Evolutionary conservation across 176 grass and related monocot genomes (phyloP), one percentile per base, ranked within the genome.

Genomic region (Cenchrus americanus): DNA sequence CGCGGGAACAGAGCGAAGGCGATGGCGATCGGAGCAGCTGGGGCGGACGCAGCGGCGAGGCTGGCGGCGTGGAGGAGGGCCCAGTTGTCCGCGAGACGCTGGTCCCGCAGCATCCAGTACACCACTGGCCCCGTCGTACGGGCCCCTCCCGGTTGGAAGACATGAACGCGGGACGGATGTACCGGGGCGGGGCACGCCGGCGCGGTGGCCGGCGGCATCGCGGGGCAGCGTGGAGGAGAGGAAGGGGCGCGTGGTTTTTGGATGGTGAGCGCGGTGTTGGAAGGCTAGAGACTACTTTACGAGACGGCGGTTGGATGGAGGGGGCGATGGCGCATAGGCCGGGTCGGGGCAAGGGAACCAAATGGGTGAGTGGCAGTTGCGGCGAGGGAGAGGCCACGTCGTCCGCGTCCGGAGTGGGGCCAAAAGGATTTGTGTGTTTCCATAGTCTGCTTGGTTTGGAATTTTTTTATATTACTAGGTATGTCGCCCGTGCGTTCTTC

Each of bases 31-130:
- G 92, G 87, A 6, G 89, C 75, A 21, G 84, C 46, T 59, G 91
- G 78, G 42, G 82, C 52, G 30, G 90, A 81, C 23, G 92, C 95
- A 9, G 90, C 83, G 19, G 95, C 95, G 40, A 98, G 90, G 50
- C 65, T 32, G 40, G 87, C 92, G 3, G 95, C 92, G 86, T 94
- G 92, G 62, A 98, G 79, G 72, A 98, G 88, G 11, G 92, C 95
- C 95, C 95, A 98, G 92, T 98, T 98, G 89, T 98, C 92, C 53
- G 80, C 77, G 55, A 79, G 75, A 21, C 95, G 86, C 87, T 98
- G 95, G 83, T 98, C 92, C 79, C 95, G 95, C 73, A 94, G 92
- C 92, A 94, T 98, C 92, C 95, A 98, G 85, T 98, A 98, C 52
- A 98, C 83, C 53, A 98, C 95, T n/a, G 92, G 92, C 2, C 69